Percentiles rank a stretch among this genome's conserved stretches.
These are phyloP conservation scores for Globisporangium nunn DNA, from an alignment of 352 stramenopile genomes.

Conservation along the genomic window DNA sequence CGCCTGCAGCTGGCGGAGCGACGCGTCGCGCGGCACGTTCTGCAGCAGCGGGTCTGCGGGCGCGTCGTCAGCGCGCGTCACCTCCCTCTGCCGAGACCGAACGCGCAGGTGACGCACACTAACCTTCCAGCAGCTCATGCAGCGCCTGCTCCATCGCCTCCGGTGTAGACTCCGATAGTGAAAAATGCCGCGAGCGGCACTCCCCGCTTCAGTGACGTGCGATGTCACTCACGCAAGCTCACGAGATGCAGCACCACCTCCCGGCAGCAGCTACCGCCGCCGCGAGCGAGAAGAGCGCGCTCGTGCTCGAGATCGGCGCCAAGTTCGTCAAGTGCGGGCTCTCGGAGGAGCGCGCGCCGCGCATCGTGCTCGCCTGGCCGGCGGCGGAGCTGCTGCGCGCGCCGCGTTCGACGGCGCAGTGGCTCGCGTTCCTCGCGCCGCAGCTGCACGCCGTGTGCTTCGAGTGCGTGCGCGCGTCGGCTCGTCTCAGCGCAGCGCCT, in stretches of 20 bases:
- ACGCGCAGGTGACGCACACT: neutral
- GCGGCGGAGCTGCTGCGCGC: conserved; percentile 45
- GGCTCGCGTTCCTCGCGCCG: conserved; percentile 39
- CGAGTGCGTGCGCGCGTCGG: conserved; percentile 34
- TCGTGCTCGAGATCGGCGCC: conserved; percentile 73
- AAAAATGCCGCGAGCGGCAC: conserved; percentile 4
- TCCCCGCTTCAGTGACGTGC: neutral
- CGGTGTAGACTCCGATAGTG: conserved; percentile 1
- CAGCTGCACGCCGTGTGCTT: conserved; percentile 64
- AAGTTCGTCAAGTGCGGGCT: conserved; percentile 66
- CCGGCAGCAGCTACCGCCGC: conserved; percentile 4
- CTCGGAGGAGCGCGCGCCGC: conserved; percentile 67
- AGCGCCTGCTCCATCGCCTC: conserved; percentile 18
- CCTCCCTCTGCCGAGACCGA: no score
- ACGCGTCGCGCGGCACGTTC: conserved; percentile 6
- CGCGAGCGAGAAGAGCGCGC: conserved; percentile 44
- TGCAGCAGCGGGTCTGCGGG: conserved; percentile 13
- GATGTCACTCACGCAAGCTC: neutral
- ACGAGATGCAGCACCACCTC: neutral
- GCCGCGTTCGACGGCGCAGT: conserved; percentile 25
- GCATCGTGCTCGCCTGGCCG: conserved; percentile 57
- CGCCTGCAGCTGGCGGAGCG: conserved; percentile 12
- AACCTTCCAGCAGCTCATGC: conserved; percentile 10
- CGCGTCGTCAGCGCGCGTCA: neutral
- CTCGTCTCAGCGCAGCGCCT: neutral